Evolutionary conservation across 225 moss, liverwort and hornwort genomes (phyloP).

Genomic region (Bryoerythrophyllum caledonicum): DNA sequence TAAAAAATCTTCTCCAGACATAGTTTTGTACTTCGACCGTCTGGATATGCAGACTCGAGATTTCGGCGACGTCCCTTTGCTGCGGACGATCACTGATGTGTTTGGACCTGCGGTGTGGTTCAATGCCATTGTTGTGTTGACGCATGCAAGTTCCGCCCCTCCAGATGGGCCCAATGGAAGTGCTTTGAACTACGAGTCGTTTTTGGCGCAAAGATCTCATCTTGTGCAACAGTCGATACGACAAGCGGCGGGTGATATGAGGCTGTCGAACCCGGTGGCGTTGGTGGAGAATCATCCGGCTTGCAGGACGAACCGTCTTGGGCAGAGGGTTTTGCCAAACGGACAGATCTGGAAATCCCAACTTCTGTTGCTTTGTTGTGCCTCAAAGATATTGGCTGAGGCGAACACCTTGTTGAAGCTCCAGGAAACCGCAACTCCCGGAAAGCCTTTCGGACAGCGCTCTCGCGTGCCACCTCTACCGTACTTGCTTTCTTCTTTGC

Average conservation of each 20-base stretch:
- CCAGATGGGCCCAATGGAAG: constrained; percentile 38
- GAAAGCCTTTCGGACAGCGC: constrained; percentile 34
- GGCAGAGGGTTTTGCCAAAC: constrained; percentile 37
- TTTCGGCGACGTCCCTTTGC: constrained; percentile 30
- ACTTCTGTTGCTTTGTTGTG: constrained; percentile 36
- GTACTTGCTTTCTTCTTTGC: constrained; percentile 32
- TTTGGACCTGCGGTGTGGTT: constrained; percentile 43
- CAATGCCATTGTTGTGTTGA: constrained; percentile 36
- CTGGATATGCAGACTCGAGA: constrained; percentile 41
- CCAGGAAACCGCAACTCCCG: constrained; percentile 30
- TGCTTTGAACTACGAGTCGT: constrained; percentile 36
- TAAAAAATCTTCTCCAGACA: constrained; percentile 28
- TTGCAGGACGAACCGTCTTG: constrained; percentile 32
- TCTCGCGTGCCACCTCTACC: constrained; percentile 37
- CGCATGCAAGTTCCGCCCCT: constrained; percentile 37
- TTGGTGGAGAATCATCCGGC: constrained; percentile 44
- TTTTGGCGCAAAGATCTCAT: constrained; percentile 33
- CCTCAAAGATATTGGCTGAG: constrained; percentile 38
- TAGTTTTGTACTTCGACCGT: constrained; percentile 45
- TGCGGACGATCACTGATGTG: constrained; percentile 37
- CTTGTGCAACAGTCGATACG: constrained; percentile 29
- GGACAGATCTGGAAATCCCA: constrained; percentile 42
- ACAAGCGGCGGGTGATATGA: constrained; percentile 36
- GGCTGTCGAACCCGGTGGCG: constrained; percentile 36
- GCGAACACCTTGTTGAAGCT: constrained; percentile 37